Evolutionary conservation across 176 grass and related monocot genomes (phyloP).

Genomic region (Calamus simplicifolius): DNA sequence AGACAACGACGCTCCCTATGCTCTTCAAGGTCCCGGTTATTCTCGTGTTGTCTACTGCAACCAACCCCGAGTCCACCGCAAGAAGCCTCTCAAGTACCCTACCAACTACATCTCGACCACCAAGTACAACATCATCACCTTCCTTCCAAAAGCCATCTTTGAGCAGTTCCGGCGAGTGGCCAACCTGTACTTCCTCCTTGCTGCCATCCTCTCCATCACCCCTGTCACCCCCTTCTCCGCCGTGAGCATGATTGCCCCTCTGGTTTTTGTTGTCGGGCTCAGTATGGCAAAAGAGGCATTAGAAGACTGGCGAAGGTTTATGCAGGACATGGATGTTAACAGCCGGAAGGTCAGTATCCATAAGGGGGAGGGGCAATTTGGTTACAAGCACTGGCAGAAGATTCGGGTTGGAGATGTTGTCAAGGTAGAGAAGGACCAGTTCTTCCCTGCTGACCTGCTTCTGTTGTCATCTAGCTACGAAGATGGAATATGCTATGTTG

Average conservation of each 20-base stretch:
- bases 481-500: constrained; percentile 96
- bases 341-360: constrained; percentile 64
- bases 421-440: constrained; percentile 95
- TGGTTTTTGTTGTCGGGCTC: constrained; percentile 78
- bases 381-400: constrained; percentile 61
- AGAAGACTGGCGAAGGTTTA: constrained; percentile 93
- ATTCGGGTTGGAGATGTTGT: constrained; percentile 83
- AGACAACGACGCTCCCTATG: constrained; percentile 14
- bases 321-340: constrained; percentile 98
- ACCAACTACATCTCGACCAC: constrained; percentile 92
- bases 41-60: constrained; percentile 83
- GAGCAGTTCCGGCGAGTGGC: constrained; percentile 97
- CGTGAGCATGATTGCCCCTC: constrained; percentile 85
- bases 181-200: constrained; percentile 92
- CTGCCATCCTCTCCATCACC: constrained; percentile 82
- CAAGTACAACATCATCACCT: constrained; percentile 92
- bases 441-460: constrained; percentile 87
- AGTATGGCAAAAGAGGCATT: constrained; percentile 90
- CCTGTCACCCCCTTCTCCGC: constrained; percentile 80
- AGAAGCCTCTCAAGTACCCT: constrained; percentile 77
- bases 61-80: constrained; percentile 46
- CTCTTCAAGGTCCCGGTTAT: constrained; percentile 68
- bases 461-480: constrained; percentile 84
- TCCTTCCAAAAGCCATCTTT: constrained; percentile 93
- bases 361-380: constrained; percentile 53